phyloP scores from a whole-genome alignment of 2,329 filamentous ascomycete genomes.

The Acarospora socialis region DNA sequence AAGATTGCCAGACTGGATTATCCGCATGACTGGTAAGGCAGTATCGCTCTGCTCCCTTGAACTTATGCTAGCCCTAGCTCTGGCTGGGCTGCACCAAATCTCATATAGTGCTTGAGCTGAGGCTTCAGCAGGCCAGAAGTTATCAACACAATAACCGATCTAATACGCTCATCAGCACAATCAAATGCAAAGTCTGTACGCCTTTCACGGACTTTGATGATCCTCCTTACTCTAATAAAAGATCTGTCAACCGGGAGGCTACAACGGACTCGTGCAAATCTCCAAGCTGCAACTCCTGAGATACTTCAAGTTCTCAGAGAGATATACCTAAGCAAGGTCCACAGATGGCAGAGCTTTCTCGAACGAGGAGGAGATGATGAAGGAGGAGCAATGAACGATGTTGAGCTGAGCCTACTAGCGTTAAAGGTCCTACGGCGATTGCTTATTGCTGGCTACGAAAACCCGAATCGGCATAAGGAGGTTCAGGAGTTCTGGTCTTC shows the following conservation, averaged over 20 bases:
- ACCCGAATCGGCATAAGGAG: constrained; percentile 62
- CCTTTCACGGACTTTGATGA: constrained; percentile 57
- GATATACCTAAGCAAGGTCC: constrained; percentile 63
- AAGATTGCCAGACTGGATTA: constrained; percentile 87
- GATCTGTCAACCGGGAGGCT: constrained; percentile 73
- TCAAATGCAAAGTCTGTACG: constrained; percentile 46
- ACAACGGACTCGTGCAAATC: constrained; percentile 55
- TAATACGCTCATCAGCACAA: constrained; percentile 44
- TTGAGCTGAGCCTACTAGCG: constrained; percentile 63
- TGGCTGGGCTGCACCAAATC: constrained; percentile 8
- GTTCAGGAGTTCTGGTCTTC: constrained; percentile 70
- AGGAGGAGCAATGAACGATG: constrained; percentile 44
- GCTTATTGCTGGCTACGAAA: constrained; percentile 67
- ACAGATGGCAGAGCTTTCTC: constrained; percentile 52
- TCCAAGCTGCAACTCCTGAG: constrained; percentile 69
- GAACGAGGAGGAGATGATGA: constrained; percentile 44
- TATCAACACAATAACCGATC: constrained; percentile 41
- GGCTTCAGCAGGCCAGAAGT: constrained; percentile 29
- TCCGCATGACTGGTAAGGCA: constrained; percentile 59
- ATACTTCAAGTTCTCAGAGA: constrained; percentile 65
- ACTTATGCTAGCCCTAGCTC: not conserved
- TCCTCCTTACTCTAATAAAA: constrained; percentile 77
- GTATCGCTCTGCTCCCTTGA: constrained; percentile 14
- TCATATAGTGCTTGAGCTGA: not conserved
- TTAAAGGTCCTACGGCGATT: constrained; percentile 72